These are phyloP conservation scores for Diplodia mutila DNA, from an alignment of 2,329 filamentous ascomycete genomes.

Conservation along the genomic window DNA sequence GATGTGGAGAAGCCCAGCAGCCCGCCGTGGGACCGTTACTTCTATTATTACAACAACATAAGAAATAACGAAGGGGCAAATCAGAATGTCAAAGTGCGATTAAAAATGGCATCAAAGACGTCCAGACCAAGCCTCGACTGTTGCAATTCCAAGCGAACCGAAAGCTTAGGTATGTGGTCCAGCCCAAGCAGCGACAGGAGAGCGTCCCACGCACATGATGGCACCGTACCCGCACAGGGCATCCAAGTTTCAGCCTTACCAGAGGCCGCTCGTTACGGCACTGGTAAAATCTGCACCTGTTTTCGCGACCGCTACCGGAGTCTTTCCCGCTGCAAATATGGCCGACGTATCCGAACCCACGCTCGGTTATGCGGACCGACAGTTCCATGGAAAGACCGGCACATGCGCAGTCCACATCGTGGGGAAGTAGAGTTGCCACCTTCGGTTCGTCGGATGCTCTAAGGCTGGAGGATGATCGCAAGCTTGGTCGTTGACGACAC, in stretches of 20 bases:
- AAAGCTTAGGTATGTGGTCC: neutral
- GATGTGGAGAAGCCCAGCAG: no score
- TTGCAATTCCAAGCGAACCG: neutral
- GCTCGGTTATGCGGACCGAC: neutral
- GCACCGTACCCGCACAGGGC: neutral
- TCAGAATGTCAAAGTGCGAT: neutral
- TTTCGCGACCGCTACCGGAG: neutral
- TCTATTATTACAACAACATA: neutral
- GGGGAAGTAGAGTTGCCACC: neutral
- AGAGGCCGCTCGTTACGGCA: neutral
- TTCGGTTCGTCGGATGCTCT: neutral
- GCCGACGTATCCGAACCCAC: neutral
- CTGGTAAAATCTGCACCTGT: neutral
- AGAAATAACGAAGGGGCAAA: neutral
- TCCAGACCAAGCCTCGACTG: neutral
- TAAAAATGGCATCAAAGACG: neutral
- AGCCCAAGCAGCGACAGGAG: neutral
- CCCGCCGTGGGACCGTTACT: no score
- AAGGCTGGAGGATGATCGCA: neutral
- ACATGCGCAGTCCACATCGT: neutral
- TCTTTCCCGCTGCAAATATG: neutral
- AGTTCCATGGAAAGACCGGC: neutral
- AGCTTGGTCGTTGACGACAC: neutral
- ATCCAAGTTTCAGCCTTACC: neutral
- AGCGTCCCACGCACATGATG: neutral